These are phyloP conservation scores for Fragaria ananassa DNA, from an alignment of 306 rosid genomes.

Conservation along the genomic window DNA sequence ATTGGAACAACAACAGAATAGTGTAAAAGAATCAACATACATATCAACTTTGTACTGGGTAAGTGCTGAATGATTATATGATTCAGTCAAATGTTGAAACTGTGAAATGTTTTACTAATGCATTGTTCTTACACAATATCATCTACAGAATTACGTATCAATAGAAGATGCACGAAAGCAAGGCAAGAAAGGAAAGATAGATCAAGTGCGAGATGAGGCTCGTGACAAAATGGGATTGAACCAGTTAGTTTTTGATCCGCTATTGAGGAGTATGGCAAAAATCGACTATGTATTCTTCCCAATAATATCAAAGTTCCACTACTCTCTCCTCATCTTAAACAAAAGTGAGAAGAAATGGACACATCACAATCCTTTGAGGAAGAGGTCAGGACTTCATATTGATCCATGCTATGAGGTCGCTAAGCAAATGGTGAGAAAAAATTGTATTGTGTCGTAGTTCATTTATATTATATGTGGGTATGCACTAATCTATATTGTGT, in stretches of 20 bases:
- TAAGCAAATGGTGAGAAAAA: not conserved
- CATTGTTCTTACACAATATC: not conserved
- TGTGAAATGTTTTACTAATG: not conserved
- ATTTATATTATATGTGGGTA: not conserved
- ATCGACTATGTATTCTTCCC: not conserved
- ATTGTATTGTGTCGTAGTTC: not conserved
- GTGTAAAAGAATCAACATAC: not conserved
- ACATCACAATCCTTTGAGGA: not conserved
- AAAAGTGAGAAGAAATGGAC: not conserved
- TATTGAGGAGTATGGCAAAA: not conserved
- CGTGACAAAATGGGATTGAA: not conserved
- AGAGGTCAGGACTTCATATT: not conserved
- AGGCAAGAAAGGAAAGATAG: not conserved
- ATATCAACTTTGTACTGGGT: conserved; percentile 1
- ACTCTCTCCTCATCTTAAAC: not conserved
- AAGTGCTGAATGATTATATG: not conserved
- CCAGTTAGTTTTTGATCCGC: not conserved
- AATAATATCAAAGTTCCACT: not conserved
- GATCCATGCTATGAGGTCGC: not conserved
- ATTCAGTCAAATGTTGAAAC: not conserved
- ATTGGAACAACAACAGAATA: not conserved
- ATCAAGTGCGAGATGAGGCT: not conserved
- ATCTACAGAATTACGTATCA: not conserved
- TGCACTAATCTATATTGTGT: not conserved
- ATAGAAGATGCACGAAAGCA: not conserved